Conservation (phyloP, 495 filamentous ascomycete species). For the Venustampulla echinocandica region DNA sequence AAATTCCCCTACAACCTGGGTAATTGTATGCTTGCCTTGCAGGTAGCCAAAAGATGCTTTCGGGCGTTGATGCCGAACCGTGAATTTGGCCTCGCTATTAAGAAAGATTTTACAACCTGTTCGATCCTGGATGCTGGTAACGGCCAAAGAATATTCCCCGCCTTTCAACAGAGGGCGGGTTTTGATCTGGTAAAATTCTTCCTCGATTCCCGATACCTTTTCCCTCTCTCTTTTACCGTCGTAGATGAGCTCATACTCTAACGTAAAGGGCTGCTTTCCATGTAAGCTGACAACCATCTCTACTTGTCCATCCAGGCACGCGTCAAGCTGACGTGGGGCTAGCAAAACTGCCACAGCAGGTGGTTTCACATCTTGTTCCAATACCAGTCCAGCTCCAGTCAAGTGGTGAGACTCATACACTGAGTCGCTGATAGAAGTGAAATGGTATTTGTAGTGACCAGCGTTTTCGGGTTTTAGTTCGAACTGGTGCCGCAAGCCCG, state of each 20-base stretch:
- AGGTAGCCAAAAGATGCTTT: slow-evolving; percentile 73
- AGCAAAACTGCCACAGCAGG: slow-evolving; percentile 69
- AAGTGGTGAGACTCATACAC: slow-evolving; percentile 62
- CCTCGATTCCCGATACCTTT: slow-evolving; percentile 52
- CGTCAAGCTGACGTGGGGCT: slow-evolving; percentile 39
- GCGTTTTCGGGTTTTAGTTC: slow-evolving; percentile 74
- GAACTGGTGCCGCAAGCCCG: slow-evolving; percentile 64
- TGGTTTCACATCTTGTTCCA: slow-evolving; percentile 89
- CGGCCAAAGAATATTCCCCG: slow-evolving; percentile 76
- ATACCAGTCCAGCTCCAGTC: slow-evolving; percentile 38
- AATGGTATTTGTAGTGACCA: slow-evolving; percentile 79
- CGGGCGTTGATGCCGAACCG: slow-evolving; percentile 78
- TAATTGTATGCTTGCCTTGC: slow-evolving; percentile 62
- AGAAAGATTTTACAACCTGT: slow-evolving; percentile 76
- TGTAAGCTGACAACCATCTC: slow-evolving; percentile 61
- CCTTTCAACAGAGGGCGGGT: slow-evolving; percentile 66
- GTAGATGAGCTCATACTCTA: slow-evolving; percentile 93
- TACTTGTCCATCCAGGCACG: slow-evolving; percentile 76
- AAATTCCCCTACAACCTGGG: slow-evolving; percentile 63
- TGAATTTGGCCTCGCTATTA: slow-evolving; percentile 71
- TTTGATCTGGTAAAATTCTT: slow-evolving; percentile 53
- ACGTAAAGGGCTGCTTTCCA: slow-evolving; percentile 76
- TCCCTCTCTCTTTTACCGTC: slow-evolving; percentile 70
- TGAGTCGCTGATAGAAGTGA: slow-evolving; percentile 67
- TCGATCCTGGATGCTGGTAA: slow-evolving; percentile 78